Conservation (phyloP, 371 early-diverging fungal genomes). For the Lichtheimia ramosa region DNA sequence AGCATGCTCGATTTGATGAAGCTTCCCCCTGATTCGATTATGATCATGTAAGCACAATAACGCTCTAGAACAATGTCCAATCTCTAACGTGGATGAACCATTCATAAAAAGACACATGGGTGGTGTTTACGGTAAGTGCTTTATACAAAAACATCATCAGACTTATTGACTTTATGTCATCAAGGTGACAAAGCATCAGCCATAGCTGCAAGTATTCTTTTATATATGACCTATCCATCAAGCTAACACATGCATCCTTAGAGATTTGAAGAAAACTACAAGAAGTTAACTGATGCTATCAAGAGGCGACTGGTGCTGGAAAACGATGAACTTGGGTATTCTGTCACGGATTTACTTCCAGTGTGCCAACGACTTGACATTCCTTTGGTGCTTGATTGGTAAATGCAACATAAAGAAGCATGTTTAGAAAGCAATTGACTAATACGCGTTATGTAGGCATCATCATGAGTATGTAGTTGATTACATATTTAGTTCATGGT, state of each 20-base stretch:
- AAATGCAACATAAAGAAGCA: not conserved
- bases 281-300: slow-evolving; percentile 30
- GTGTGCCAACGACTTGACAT: slow-evolving; percentile 40
- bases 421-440: not conserved
- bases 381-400: slow-evolving; percentile 53
- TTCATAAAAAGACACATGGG: slow-evolving; percentile 42
- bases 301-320: slow-evolving; percentile 41
- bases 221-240: no score
- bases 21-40: slow-evolving; percentile 40
- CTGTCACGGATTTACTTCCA: slow-evolving; percentile 46
- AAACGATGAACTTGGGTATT: slow-evolving; percentile 50
- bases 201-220: slow-evolving; percentile 20
- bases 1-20: slow-evolving; percentile 48
- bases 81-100: not conserved
- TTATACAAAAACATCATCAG: no score
- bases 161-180: not conserved
- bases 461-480: slow-evolving; percentile 31
- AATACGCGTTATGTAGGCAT: slow-evolving; percentile 20
- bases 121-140: slow-evolving; percentile 40
- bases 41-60: slow-evolving; percentile 40
- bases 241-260: not conserved
- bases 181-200: slow-evolving; percentile 36
- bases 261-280: slow-evolving; percentile 42
- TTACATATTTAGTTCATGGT: no score
- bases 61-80: not conserved